Percentiles rank a stretch among this genome's conserved stretches.
These are phyloP conservation scores for Pythium brassicae DNA, from an alignment of 352 stramenopile genomes.

Conservation along the genomic window DNA sequence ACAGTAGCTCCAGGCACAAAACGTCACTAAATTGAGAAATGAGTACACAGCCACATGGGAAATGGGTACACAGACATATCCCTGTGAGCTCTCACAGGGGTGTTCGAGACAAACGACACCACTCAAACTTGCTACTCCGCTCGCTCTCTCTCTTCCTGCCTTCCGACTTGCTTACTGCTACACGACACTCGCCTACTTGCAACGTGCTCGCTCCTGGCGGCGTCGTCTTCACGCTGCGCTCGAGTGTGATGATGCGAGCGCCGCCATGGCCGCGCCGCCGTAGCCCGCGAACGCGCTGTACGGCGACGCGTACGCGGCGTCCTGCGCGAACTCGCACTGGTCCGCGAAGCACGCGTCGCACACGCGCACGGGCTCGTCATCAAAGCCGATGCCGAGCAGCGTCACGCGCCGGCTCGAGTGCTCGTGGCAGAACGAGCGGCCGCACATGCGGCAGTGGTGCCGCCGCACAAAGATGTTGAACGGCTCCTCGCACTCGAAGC, in stretches of 20 bases:
- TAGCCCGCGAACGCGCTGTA: slow-evolving; percentile 11
- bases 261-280: slow-evolving; percentile 7
- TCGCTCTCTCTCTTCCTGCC: too few relatives aligned
- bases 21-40: too few relatives aligned
- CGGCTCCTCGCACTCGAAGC: slow-evolving; percentile 77
- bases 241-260: slow-evolving; percentile 10
- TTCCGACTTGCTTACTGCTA: too few relatives aligned
- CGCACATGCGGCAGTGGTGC: slow-evolving; percentile 86
- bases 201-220: neutral
- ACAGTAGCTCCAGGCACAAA: too few relatives aligned
- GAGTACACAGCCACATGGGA: too few relatives aligned
- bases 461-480: slow-evolving; percentile 84
- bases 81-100: too few relatives aligned
- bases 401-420: slow-evolving; percentile 75
- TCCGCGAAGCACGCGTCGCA: slow-evolving; percentile 84
- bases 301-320: slow-evolving; percentile 14
- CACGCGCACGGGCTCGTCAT: slow-evolving; percentile 80
- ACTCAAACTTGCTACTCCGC: too few relatives aligned
- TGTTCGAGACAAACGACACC: too few relatives aligned
- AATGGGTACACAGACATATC: too few relatives aligned
- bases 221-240: slow-evolving; percentile 9
- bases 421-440: slow-evolving; percentile 85
- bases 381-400: slow-evolving; percentile 74
- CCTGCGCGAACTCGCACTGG: slow-evolving; percentile 46
- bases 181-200: neutral